These are phyloP conservation scores for Botrytis elliptica DNA, from an alignment of 2,329 filamentous ascomycete genomes.

Conservation along the genomic window DNA sequence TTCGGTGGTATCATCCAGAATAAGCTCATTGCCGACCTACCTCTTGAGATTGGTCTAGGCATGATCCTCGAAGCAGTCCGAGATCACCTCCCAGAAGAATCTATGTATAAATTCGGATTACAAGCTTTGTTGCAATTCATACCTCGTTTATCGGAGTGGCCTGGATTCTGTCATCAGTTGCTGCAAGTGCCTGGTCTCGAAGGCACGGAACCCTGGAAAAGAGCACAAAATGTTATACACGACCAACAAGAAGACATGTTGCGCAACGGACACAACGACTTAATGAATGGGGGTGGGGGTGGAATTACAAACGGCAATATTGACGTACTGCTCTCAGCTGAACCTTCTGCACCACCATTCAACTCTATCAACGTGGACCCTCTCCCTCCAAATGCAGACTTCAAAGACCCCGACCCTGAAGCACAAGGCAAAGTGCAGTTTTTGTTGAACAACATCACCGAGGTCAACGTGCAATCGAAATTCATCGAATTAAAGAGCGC, in stretches of 20 bases:
- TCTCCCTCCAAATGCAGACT: conserved; percentile 59
- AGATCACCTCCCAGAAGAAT: conserved; percentile 76
- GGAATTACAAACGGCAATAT: conserved; percentile 66
- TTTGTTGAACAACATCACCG: conserved; percentile 92
- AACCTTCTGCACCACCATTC: conserved; percentile 70
- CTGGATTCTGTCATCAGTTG: conserved; percentile 86
- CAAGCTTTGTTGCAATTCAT: conserved; percentile 91
- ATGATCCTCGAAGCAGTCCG: conserved; percentile 98
- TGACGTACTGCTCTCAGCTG: conserved; percentile 59
- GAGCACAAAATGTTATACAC: conserved; percentile 76
- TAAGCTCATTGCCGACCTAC: conserved; percentile 84
- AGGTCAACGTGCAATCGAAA: conserved; percentile 82
- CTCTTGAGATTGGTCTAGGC: conserved; percentile 87
- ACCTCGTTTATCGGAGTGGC: conserved; percentile 84
- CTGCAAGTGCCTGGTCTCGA: conserved; percentile 78
- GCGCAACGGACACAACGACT: conserved; percentile 46
- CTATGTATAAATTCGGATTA: conserved; percentile 98
- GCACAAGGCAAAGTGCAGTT: conserved; percentile 93
- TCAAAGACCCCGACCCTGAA: conserved; percentile 80
- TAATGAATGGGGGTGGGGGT: conserved; percentile 50
- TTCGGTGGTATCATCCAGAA: conserved; percentile 97
- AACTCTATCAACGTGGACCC: conserved; percentile 74
- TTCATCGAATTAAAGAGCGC: conserved; percentile 77
- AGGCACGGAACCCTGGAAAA: conserved; percentile 79
- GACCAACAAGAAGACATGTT: conserved; percentile 62